Conservation (phyloP, 2,329 filamentous ascomycete genomes). For the Claviceps capensis region DNA sequence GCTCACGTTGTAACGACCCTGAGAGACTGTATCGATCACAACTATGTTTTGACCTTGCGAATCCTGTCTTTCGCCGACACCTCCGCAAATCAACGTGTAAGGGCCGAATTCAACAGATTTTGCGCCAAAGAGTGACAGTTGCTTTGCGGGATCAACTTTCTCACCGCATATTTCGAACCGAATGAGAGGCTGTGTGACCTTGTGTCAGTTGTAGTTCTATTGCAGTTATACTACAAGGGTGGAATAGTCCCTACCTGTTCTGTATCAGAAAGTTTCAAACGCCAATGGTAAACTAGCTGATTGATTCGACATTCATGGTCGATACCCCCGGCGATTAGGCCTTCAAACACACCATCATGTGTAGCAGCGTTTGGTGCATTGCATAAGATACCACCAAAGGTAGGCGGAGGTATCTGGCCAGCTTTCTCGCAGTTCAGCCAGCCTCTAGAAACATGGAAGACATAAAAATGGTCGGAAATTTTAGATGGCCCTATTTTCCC, state of each 20-base stretch:
- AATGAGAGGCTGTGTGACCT: constrained; percentile 13
- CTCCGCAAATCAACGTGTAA: constrained; percentile 18
- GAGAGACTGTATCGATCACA: constrained; percentile 11
- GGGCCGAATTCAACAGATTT: constrained; percentile 12
- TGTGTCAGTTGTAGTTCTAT: background rate
- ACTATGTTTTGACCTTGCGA: constrained; percentile 17
- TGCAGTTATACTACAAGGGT: background rate
- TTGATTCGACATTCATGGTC: constrained; percentile 47
- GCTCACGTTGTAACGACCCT: constrained; percentile 20
- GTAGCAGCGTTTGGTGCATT: constrained; percentile 11
- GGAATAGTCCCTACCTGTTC: background rate
- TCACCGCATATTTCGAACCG: constrained; percentile 10
- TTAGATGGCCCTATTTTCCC: constrained; percentile 39
- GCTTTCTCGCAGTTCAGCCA: constrained; percentile 31
- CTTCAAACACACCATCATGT: constrained; percentile 27
- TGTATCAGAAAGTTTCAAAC: background rate
- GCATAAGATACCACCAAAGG: constrained; percentile 31
- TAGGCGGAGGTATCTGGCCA: constrained; percentile 20
- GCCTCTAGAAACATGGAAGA: constrained; percentile 35
- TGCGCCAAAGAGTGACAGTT: constrained; percentile 21
- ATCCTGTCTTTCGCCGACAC: constrained; percentile 15
- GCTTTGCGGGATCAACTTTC: background rate
- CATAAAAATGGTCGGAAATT: constrained; percentile 36
- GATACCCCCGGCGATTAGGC: constrained; percentile 63
- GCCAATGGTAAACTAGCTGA: constrained; percentile 53